Evolutionary conservation across 106 monocot species (phyloP).

Genomic region (Alisma plantagoaquatica): DNA sequence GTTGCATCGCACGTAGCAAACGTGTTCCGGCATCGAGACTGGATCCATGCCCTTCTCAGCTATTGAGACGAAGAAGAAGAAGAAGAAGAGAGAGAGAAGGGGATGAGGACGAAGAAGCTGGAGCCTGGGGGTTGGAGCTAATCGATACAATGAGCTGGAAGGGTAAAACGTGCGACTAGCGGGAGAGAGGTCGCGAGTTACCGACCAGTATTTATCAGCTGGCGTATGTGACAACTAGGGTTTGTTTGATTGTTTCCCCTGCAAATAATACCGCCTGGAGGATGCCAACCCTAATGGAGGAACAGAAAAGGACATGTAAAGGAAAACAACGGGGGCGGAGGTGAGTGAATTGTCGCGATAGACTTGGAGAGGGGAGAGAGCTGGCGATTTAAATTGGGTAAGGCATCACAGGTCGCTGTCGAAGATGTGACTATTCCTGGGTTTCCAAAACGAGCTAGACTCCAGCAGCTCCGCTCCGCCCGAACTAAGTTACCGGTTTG

Average conservation of each 20-base stretch:
- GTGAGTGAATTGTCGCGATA: background rate
- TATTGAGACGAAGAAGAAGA: constrained; percentile 5
- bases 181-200: background rate
- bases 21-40: constrained; percentile 36
- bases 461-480: too few relatives aligned
- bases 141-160: background rate
- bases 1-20: constrained; percentile 67
- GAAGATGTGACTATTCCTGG: constrained; percentile 9
- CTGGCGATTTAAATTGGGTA: too few relatives aligned
- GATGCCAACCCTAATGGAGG: too few relatives aligned
- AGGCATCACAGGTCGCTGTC: constrained; percentile 13
- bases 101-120: constrained; percentile 1
- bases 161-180: background rate
- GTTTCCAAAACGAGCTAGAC: constrained; percentile 8
- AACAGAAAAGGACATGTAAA: background rate
- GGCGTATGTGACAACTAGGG: background rate
- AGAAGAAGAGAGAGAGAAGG: background rate
- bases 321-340: background rate
- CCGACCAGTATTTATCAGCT: background rate
- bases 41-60: constrained; percentile 37
- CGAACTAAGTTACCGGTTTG: too few relatives aligned
- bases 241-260: background rate
- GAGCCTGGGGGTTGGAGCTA: constrained; percentile 1
- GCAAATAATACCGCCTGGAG: too few relatives aligned
- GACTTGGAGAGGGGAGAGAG: constrained; percentile 1